phyloP scores from a whole-genome alignment of 352 stramenopile genomes.

The Hyaloperonospora arabidopsidis region DNA sequence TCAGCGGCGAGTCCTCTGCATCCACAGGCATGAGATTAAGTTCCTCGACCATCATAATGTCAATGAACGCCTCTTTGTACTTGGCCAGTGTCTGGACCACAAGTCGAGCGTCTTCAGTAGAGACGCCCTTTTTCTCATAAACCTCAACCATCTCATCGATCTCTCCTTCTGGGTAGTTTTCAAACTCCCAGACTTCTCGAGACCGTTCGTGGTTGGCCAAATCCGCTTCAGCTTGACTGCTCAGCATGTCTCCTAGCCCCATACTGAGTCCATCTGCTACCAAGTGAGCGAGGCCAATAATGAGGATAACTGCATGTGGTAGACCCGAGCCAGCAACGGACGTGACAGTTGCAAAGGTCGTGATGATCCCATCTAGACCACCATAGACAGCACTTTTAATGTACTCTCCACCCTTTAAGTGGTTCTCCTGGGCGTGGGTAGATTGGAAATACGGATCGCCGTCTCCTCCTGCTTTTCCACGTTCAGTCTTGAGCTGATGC shows the following conservation, averaged over 20 bases:
- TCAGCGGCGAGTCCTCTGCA: slow-evolving; percentile 84
- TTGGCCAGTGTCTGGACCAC: slow-evolving; percentile 93
- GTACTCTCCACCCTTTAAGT: slow-evolving; percentile 59
- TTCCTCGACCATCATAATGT: slow-evolving; percentile 97
- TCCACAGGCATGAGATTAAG: slow-evolving; percentile 92
- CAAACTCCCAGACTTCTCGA: slow-evolving; percentile 92
- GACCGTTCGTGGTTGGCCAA: slow-evolving; percentile 89
- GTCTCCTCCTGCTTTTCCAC: slow-evolving; percentile 15
- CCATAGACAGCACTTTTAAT: slow-evolving; percentile 91
- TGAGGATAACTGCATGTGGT: slow-evolving; percentile 87
- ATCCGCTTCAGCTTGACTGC: slow-evolving; percentile 88
- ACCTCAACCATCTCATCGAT: slow-evolving; percentile 96
- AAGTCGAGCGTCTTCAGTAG: slow-evolving; percentile 79
- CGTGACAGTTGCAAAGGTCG: slow-evolving; percentile 92
- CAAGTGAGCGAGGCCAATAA: slow-evolving; percentile 91
- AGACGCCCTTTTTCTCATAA: slow-evolving; percentile 89
- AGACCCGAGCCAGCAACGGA: slow-evolving; percentile 88
- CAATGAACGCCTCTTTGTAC: slow-evolving; percentile 96
- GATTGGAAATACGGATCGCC: slow-evolving; percentile 4
- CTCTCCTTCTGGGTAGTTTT: slow-evolving; percentile 94
- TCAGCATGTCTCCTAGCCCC: slow-evolving; percentile 93
- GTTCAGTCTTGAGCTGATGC: slow-evolving; percentile 63
- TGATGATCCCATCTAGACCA: slow-evolving; percentile 94
- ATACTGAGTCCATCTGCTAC: slow-evolving; percentile 93
- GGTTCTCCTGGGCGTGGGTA: slow-evolving; percentile 63